Conservation (phyloP, 129 eudicot species). For the Helichrysum umbraculigerum region DNA sequence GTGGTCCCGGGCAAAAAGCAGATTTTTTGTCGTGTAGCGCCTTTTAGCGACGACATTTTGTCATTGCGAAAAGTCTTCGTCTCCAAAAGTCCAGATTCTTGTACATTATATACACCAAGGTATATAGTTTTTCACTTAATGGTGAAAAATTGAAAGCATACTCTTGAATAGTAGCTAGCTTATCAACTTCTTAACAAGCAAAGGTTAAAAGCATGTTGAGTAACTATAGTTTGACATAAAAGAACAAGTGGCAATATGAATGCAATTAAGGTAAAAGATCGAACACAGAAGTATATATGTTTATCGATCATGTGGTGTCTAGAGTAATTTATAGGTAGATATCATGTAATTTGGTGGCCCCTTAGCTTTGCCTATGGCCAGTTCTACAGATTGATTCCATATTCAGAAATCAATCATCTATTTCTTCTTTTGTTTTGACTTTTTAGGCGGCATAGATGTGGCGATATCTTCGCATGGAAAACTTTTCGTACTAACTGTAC, state of each 20-base stretch:
- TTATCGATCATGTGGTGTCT: background rate
- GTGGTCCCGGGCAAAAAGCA: too few relatives aligned
- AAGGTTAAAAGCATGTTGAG: background rate
- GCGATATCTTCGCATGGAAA: background rate
- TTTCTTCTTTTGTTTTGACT: conserved; percentile 1
- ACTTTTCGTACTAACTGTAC: background rate
- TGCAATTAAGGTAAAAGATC: background rate
- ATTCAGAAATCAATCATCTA: background rate
- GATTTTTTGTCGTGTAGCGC: too few relatives aligned
- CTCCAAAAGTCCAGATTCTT: too few relatives aligned
- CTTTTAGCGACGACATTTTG: too few relatives aligned
- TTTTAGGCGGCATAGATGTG: background rate
- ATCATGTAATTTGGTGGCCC: background rate
- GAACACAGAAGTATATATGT: background rate
- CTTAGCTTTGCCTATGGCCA: conserved; percentile 1
- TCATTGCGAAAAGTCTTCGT: too few relatives aligned
- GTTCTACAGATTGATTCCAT: background rate
- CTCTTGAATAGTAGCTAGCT: background rate
- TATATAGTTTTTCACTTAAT: too few relatives aligned
- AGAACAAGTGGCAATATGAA: background rate
- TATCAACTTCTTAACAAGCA: conserved; percentile 15
- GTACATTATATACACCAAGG: too few relatives aligned
- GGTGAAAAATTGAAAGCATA: background rate
- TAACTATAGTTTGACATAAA: conserved; percentile 17
- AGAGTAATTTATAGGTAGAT: background rate